These are phyloP conservation scores for Saccharomycopsis hybrid DNA, from an alignment of 1,139 yeast species.

Conservation along the genomic window DNA sequence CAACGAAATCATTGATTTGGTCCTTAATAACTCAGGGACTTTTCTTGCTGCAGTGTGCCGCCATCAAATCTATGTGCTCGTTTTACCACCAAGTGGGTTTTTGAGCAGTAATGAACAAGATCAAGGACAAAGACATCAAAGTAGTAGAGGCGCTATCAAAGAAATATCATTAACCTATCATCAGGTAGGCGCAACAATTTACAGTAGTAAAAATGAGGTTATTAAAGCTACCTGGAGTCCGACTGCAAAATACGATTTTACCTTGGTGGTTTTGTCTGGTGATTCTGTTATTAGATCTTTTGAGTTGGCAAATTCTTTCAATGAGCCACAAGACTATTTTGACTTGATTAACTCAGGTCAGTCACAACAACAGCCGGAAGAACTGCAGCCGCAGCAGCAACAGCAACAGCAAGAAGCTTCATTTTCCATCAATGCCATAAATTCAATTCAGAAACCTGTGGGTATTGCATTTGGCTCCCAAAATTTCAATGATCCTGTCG, in stretches of 20 bases:
- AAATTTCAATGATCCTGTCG: slow-evolving; percentile 23
- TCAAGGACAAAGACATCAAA: too few relatives aligned
- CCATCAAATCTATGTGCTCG: slow-evolving; percentile 12
- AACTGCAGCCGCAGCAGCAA: too few relatives aligned
- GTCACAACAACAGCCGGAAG: too few relatives aligned
- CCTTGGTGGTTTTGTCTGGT: slow-evolving; percentile 20
- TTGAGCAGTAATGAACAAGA: slow-evolving; percentile 10
- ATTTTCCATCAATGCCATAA: slow-evolving; percentile 20
- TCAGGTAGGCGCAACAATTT: slow-evolving; percentile 3
- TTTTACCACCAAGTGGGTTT: slow-evolving; percentile 21
- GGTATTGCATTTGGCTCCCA: slow-evolving; percentile 30
- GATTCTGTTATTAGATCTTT: slow-evolving; percentile 20
- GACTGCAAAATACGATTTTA: slow-evolving; percentile 21
- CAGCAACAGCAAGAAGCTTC: background rate
- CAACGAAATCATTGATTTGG: slow-evolving; percentile 11
- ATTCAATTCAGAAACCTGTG: slow-evolving; percentile 25
- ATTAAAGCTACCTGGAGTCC: slow-evolving; percentile 21
- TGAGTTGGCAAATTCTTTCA: slow-evolving; percentile 19
- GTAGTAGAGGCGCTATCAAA: background rate
- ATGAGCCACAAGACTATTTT: slow-evolving; percentile 12
- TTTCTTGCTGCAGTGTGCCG: slow-evolving; percentile 21
- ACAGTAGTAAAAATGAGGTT: slow-evolving; percentile 1
- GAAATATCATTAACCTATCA: background rate
- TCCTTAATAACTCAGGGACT: slow-evolving; percentile 21
- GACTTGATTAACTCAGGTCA: too few relatives aligned